phyloP scores from a whole-genome alignment of 306 rosid species.

The Vicia sativa region DNA sequence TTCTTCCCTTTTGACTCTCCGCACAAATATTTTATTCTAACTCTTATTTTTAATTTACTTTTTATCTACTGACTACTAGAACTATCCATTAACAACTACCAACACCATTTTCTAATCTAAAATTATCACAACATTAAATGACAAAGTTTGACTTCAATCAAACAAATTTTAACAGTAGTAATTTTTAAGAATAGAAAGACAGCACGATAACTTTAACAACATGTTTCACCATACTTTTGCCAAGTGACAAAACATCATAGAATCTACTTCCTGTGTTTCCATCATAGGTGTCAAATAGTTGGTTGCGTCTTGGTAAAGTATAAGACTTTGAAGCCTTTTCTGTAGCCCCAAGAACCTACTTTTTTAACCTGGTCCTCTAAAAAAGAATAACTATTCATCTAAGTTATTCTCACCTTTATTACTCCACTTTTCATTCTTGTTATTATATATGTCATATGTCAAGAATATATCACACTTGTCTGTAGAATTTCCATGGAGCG shows the following conservation, averaged over 20 bases:
- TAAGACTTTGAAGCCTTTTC: constrained; percentile 28
- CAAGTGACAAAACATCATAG: neutral
- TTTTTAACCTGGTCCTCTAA: neutral
- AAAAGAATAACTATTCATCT: neutral
- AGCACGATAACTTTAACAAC: no score
- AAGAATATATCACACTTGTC: neutral
- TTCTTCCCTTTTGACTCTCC: no score
- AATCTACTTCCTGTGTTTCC: neutral
- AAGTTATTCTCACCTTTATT: neutral
- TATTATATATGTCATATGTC: neutral
- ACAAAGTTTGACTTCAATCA: no score
- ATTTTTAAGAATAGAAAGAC: no score
- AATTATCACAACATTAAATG: no score
- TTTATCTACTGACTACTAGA: no score
- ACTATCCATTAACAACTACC: no score
- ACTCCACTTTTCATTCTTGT: constrained; percentile 7
- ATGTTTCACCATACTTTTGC: neutral
- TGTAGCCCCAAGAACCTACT: constrained; percentile 23
- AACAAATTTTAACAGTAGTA: no score
- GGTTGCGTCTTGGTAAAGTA: constrained; percentile 37
- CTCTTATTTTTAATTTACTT: no score
- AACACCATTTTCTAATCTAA: no score
- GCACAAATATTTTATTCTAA: no score
- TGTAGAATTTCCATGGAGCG: constrained; percentile 58
- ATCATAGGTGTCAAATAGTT: constrained; percentile 35